Conservation (phyloP, 192 early-diverging fungal species). For the Linnemannia schmuckeri region DNA sequence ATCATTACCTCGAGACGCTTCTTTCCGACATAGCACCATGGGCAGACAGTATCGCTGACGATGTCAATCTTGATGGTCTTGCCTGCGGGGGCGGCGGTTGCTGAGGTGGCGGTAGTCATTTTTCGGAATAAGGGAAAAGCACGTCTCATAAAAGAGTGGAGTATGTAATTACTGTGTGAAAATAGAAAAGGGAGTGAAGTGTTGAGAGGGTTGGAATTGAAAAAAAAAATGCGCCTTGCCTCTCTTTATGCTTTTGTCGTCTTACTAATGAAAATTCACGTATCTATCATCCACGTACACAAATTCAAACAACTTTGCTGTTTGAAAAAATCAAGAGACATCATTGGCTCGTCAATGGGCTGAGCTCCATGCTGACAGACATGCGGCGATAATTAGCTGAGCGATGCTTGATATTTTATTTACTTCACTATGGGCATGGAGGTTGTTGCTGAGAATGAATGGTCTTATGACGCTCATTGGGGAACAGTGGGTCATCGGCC, state of each 20-base stretch:
- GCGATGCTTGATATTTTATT: constrained; percentile 1
- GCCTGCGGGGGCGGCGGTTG: constrained; percentile 4
- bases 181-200: not conserved
- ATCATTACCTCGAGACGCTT: constrained; percentile 72
- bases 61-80: constrained; percentile 69
- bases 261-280: constrained; percentile 3
- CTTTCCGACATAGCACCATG: constrained; percentile 86
- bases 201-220: not conserved
- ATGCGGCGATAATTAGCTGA: not conserved
- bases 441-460: not conserved
- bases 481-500: not conserved
- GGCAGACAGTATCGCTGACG: constrained; percentile 78
- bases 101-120: constrained; percentile 20
- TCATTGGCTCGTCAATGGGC: not conserved
- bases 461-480: constrained; percentile 3
- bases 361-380: not conserved
- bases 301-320: constrained; percentile 12
- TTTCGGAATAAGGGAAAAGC: constrained; percentile 10
- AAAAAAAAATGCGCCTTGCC: constrained; percentile 2
- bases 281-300: not conserved
- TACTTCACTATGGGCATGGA: not conserved
- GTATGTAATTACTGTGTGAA: not conserved
- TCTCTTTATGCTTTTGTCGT: not conserved
- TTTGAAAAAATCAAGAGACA: not conserved
- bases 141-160: constrained; percentile 27